Evolutionary conservation across 768 basidiomycete species (phyloP), one percentile per base, ranked within the genome.

Genomic region (Xerocomellus dryophilus): DNA sequence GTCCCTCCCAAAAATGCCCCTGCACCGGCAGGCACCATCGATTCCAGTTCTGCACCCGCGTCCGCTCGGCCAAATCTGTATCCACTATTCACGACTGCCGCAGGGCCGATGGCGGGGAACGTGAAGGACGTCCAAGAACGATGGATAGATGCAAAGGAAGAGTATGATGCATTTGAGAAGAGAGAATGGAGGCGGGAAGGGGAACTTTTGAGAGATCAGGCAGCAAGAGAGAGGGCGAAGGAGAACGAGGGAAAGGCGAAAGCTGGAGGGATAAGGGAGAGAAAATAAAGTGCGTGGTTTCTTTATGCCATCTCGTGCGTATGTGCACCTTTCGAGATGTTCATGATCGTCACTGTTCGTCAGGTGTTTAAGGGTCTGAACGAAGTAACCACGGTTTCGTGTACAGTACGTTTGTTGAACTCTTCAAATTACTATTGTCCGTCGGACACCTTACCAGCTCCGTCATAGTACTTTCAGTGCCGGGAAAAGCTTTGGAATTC

Each of bases 41-140:
- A 66, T 43, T 57, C 67, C 47, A 60, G 64, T 59, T 23, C 66
- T 65, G 35, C 71, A 65, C 64, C 72, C 56, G 54, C 77, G 1
- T 68, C 80, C 1, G 60, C 71, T 11, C 78, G 81, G 1, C 83
- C 88, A 3, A 93, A 94, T 67, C 71, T 79, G 15, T 82, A 83
- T 59, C 74, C 82, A 0, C 72, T 95, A 17, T 83, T 93, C 63
- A 80, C 86, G 2, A 81, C 79, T 12, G 86, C 88, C 4, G 77
- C 78, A 15, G 84, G 84, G 0, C 68, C 76, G 2, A 65, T 84
- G 53, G 71, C 73, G 47, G 80, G 78, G 31, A 76, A 77, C 58
- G 77, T 91, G 12, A 73, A 82, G 20, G 92, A 94, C 63, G 83
- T 95, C 7, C 94, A 98, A 68, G 95, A 98, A 67, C 76, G 94